Percentiles rank a stretch among this genome's conserved stretches.
These are phyloP conservation scores for Paspalum notatum DNA, from an alignment of 176 grass and related monocot genomes.

Conservation along the genomic window DNA sequence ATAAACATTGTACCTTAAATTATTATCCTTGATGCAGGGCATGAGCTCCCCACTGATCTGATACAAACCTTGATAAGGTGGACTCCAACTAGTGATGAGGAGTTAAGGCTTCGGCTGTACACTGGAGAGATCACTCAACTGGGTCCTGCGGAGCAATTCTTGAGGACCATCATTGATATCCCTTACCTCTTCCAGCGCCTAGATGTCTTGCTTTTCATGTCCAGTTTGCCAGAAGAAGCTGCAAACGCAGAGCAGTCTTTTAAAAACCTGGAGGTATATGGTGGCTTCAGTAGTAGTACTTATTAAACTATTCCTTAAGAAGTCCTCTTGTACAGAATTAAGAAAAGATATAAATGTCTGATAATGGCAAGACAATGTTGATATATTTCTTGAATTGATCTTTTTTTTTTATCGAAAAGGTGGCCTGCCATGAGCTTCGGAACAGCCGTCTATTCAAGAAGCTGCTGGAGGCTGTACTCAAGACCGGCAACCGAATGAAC, in stretches of 20 bases:
- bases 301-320: not conserved
- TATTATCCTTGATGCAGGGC: conserved; percentile 44
- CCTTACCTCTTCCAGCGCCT: conserved; percentile 77
- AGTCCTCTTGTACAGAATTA: not conserved
- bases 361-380: not conserved
- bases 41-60: conserved; percentile 69
- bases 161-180: conserved; percentile 71
- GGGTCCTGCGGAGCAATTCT: conserved; percentile 69
- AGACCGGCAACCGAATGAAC: conserved; percentile 91
- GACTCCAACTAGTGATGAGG: conserved; percentile 79
- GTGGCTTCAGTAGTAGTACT: not conserved
- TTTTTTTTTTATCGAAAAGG: conserved; percentile 15
- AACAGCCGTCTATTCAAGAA: conserved; percentile 76
- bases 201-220: conserved; percentile 72
- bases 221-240: conserved; percentile 66
- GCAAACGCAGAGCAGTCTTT: conserved; percentile 61
- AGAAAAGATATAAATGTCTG: no score
- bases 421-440: conserved; percentile 76
- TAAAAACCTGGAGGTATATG: conserved; percentile 70
- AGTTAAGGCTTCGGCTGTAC: conserved; percentile 68
- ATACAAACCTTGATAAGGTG: conserved; percentile 74
- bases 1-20: not conserved
- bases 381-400: not conserved
- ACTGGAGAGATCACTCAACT: conserved; percentile 57
- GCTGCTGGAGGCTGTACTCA: conserved; percentile 84